Evolutionary conservation across 768 basidiomycete genomes (phyloP).

Genomic region (Trametes gibbosa): DNA sequence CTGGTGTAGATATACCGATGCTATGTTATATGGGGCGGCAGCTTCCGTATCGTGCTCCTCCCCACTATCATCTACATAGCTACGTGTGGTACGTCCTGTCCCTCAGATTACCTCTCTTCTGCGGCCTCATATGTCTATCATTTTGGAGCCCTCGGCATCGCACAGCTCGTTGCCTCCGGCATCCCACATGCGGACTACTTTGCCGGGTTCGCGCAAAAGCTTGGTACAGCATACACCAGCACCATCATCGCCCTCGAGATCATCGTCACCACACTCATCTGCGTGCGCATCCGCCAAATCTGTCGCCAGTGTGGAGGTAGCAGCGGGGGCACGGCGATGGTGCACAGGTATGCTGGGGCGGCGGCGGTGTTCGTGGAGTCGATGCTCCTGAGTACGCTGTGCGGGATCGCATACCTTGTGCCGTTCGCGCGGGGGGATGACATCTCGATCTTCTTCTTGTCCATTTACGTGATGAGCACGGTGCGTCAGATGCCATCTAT

Average conservation of each 20-base stretch:
- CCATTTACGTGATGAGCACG: conserved; percentile 19
- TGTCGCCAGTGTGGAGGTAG: background rate
- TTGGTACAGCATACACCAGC: conserved; percentile 4
- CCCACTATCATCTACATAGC: conserved; percentile 5
- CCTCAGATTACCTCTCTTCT: background rate
- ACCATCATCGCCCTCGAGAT: conserved; percentile 12
- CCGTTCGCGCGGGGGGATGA: conserved; percentile 9
- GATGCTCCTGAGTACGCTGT: conserved; percentile 15
- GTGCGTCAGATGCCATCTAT: no score
- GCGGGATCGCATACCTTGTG: conserved; percentile 19
- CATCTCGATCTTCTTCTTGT: conserved; percentile 15
- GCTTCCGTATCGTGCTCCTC: background rate
- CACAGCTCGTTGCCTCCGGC: conserved; percentile 4
- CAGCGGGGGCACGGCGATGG: background rate
- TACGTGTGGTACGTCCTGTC: conserved; percentile 1
- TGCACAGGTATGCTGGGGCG: conserved; percentile 2
- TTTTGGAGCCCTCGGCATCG: conserved; percentile 8
- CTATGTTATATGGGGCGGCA: conserved; percentile 8
- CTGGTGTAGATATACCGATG: conserved; percentile 5
- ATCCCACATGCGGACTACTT: conserved; percentile 3
- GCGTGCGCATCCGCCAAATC: conserved; percentile 10
- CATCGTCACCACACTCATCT: conserved; percentile 15
- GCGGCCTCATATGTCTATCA: background rate
- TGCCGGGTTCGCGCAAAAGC: background rate
- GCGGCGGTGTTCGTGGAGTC: conserved; percentile 15